Evolutionary conservation across 2,329 filamentous ascomycete genomes (phyloP), one percentile per base, ranked within the genome.

Genomic region (Verticillium isaacii): DNA sequence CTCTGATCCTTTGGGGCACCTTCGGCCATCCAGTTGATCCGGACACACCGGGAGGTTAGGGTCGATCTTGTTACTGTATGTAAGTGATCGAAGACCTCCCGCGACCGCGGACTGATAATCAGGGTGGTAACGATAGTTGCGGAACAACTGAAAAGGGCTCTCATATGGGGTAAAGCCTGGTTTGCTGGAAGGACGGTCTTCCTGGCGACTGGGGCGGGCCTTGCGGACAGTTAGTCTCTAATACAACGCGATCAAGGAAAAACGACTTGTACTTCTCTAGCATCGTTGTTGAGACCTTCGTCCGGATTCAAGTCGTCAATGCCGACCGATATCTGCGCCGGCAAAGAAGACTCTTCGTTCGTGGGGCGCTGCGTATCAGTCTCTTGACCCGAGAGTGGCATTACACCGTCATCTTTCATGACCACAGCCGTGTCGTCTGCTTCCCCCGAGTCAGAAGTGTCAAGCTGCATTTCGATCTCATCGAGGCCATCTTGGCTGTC

Each of bases 61-160:
- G 72, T 97, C 88, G 75, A 99, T 96, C 68, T 88, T 89, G 76
- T 96, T 91, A 78, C 92, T 97, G 78, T 94, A 98, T 54, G 93
- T 98, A 79, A 96, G 82, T 66, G 95, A 98, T 72, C 90, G 89
- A 71, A 93, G 89, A 54, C 94, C 94, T 65, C 89, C 89, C 61
- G 85, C 73, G 62, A 97, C 87, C 61, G 85, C 80, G 58, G 89
- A 75, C 66, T 82, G 79, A 76, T 88, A 98, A 59, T 85, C 81
- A 36, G 92, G 91, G 72, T 98, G 93, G 73, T 94, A 97, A 68
- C 94, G 92, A 77, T 91, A 99, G 41, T 91, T 89, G 73, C 88
- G 92, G 75, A 98, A 97, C 68, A 85, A 85, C 67, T 85, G 87
- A 64, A 99, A 81, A 36, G 93, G 91, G 71, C 92, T 96, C 71